phyloP scores from a whole-genome alignment of 345 rosid species.

The Kandelia obovata region DNA sequence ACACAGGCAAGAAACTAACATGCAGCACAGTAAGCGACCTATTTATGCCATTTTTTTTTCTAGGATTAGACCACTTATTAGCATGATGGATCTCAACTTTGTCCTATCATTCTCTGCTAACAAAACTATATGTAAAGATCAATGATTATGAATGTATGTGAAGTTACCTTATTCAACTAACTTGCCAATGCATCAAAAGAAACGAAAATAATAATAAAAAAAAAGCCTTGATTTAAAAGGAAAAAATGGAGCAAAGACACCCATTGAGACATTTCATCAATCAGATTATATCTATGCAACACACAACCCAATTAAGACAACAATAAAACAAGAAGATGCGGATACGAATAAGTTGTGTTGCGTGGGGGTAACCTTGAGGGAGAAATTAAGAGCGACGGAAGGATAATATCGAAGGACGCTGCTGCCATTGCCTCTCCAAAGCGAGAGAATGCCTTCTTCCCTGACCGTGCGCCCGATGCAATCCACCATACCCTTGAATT shows the following conservation, averaged over 20 bases:
- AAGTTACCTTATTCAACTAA: too few species aligned
- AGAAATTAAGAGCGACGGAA: constrained; percentile 95
- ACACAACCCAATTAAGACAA: too few species aligned
- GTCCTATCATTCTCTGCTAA: too few species aligned
- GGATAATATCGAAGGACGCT: constrained; percentile 92
- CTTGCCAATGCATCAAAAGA: not conserved
- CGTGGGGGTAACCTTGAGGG: constrained; percentile 57
- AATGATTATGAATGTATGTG: too few species aligned
- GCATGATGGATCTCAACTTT: too few species aligned
- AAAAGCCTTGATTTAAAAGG: not conserved
- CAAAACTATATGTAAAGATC: too few species aligned
- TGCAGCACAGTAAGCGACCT: too few species aligned
- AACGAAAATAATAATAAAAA: too few species aligned
- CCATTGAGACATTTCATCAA: constrained; percentile 29
- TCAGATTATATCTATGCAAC: constrained; percentile 14
- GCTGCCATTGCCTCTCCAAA: constrained; percentile 98
- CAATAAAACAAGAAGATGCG: not conserved
- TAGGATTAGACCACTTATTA: too few species aligned
- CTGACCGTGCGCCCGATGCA: constrained; percentile 71
- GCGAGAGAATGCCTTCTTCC: constrained; percentile 81
- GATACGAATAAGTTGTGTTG: not conserved
- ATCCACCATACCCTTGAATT: constrained; percentile 89
- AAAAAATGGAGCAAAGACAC: too few species aligned
- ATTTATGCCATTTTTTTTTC: too few species aligned
- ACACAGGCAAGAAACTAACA: too few species aligned